Conservation (phyloP, 345 rosid genomes). For the Dipteronia dyeriana region DNA sequence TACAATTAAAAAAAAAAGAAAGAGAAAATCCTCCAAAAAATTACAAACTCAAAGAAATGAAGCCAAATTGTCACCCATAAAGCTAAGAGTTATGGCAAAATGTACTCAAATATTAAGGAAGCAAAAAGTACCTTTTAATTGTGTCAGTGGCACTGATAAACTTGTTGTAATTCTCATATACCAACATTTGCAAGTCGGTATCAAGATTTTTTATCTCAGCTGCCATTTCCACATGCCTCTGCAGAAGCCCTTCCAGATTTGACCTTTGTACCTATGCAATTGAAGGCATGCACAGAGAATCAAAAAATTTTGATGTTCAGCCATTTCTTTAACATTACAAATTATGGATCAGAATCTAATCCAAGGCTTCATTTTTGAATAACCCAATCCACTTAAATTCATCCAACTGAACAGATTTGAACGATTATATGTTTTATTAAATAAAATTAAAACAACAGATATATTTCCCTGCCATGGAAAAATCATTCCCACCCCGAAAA, state of each 20-base stretch:
- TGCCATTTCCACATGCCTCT: constrained; percentile 95
- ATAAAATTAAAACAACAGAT: neutral
- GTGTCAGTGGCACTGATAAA: constrained; percentile 99
- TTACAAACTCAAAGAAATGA: neutral
- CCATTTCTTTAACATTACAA: neutral
- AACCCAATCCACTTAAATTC: constrained; percentile 1
- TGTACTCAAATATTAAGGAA: neutral
- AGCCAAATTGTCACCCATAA: neutral
- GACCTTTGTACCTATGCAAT: constrained; percentile 68
- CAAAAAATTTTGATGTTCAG: neutral
- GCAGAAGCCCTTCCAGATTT: constrained; percentile 83
- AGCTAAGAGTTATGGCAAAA: neutral
- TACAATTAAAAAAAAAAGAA: neutral
- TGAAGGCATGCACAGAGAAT: neutral
- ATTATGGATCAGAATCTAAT: neutral
- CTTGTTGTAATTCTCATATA: constrained; percentile 94
- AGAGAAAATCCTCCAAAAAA: constrained; percentile 7
- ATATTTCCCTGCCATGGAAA: neutral
- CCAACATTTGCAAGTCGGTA: constrained; percentile 97
- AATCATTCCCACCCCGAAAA: neutral
- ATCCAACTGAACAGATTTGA: neutral
- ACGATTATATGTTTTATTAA: neutral
- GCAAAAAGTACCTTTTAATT: constrained; percentile 69
- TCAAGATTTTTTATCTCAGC: constrained; percentile 98
- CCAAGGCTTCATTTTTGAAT: neutral